Conservation (phyloP, 352 stramenopile species). For the Phytophthora syringae region DNA sequence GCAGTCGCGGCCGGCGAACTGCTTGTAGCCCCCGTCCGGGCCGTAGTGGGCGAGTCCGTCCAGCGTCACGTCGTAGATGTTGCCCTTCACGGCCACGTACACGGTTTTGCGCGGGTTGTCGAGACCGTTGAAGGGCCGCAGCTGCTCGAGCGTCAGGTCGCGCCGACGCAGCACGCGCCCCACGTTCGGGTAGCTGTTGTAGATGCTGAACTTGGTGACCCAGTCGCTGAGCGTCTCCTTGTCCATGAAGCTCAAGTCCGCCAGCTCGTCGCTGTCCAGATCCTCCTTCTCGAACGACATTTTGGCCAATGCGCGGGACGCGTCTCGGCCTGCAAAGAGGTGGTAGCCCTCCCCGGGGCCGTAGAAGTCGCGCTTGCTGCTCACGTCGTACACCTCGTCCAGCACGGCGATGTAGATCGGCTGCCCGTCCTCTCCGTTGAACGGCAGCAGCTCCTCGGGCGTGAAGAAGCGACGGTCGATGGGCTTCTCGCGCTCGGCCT, state of each 20-base stretch:
- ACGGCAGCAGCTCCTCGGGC: constrained; percentile 88
- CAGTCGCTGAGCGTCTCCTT: constrained; percentile 92
- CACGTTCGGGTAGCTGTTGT: constrained; percentile 96
- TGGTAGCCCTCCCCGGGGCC: constrained; percentile 96
- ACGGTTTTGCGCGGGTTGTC: constrained; percentile 90
- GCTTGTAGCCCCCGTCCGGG: constrained; percentile 93
- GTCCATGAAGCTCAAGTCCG: constrained; percentile 84
- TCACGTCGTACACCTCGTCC: constrained; percentile 97
- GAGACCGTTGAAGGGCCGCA: constrained; percentile 86
- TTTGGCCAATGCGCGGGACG: constrained; percentile 94
- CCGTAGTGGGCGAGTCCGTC: constrained; percentile 95
- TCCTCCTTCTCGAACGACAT: constrained; percentile 96
- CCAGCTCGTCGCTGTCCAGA: constrained; percentile 86
- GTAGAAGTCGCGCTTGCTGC: constrained; percentile 95
- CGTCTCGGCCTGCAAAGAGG: constrained; percentile 95
- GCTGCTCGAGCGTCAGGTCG: constrained; percentile 81
- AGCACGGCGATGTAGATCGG: constrained; percentile 96
- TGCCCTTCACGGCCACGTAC: constrained; percentile 94
- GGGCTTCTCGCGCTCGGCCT: constrained; percentile 67
- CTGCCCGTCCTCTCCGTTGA: constrained; percentile 92
- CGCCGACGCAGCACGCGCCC: constrained; percentile 87
- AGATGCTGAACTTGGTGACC: constrained; percentile 96
- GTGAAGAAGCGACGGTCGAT: constrained; percentile 92
- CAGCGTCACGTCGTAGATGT: constrained; percentile 98
- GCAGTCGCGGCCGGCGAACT: constrained; percentile 96